Base-by-base conservation (phyloP, 345 rosid species). In the Corchorus capsularis region DNA sequence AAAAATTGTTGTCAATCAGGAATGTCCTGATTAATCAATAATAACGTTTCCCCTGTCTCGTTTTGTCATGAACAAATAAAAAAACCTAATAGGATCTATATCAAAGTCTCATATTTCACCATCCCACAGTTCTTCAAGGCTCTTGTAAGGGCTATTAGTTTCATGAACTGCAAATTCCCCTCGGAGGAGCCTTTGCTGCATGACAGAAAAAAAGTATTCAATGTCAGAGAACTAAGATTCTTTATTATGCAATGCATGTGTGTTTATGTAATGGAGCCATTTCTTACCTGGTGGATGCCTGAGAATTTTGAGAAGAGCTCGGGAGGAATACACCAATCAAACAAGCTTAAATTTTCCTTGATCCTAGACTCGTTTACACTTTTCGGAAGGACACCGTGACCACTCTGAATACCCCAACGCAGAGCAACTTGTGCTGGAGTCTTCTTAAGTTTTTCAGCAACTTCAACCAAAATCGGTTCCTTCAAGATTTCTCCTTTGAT, bases 361-460 rank as follows among this genome's bases (percentile, higher is more conserved):
- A 87, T 86, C 79, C 91, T 82, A 9, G 83, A 84, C 57, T 81
- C 85, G 1, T 78, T 85, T 54, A 86, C 91, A 53, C 91, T 86
- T 80, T 87, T 89, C 2, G 93, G 93, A 74, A 87, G 89, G 54
- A 87, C 79, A 47, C 86, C 83, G 79, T 89, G 91, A 68, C 84
- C 86, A 4, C 82, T 76, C 80, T 89, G 91, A 60, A 87, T 81
- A 9, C 93, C 91, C 93, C 93, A 85, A 0, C 86, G 84, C 61
- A 87, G 80, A 19, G 93, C 89, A 35, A 87, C 82, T 62, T 87
- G 93, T 56, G 90, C 91, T 5, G 86, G 88, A 6, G 91, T 85
- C 65, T 87, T 89, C 73, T 82, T 77, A 39, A 83, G 82, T 56
- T 87, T 81, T 34, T 81, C 82, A 0, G 89, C 87, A 63, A 80